These are phyloP conservation scores for Claviceps paspali DNA, from an alignment of 2,329 filamentous ascomycete species.

Conservation along the genomic window DNA sequence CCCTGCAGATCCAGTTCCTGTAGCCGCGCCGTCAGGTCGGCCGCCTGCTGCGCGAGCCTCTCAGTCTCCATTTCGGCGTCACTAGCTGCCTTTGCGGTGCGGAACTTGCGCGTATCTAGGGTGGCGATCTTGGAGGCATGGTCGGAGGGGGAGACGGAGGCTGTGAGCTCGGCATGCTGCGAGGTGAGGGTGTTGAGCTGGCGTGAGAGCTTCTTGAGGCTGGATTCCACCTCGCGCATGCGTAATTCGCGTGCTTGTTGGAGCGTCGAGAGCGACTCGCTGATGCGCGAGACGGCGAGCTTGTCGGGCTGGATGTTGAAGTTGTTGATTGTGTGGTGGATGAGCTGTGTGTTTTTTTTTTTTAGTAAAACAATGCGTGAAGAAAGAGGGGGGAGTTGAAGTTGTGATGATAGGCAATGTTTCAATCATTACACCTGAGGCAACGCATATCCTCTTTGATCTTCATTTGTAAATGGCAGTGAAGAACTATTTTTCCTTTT, in stretches of 20 bases:
- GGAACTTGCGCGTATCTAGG: constrained; percentile 87
- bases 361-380: too few relatives aligned
- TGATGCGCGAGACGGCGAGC: constrained; percentile 65
- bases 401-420: too few relatives aligned
- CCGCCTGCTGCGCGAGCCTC: constrained; percentile 64
- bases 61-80: constrained; percentile 94
- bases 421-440: too few relatives aligned
- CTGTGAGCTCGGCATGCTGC: constrained; percentile 62
- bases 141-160: constrained; percentile 58
- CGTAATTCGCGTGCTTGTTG: constrained; percentile 69
- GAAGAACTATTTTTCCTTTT: too few relatives aligned
- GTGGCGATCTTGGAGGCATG: constrained; percentile 76
- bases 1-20: constrained; percentile 79
- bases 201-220: constrained; percentile 58
- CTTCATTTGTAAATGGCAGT: too few relatives aligned
- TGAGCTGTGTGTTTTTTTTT: constrained; percentile 7
- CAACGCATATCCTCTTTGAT: too few relatives aligned
- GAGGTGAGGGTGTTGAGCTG: constrained; percentile 58
- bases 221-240: constrained; percentile 51
- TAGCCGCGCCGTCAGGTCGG: constrained; percentile 57
- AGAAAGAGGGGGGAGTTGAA: too few relatives aligned
- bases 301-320: constrained; percentile 92
- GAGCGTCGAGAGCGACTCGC: constrained; percentile 70
- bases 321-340: constrained; percentile 80
- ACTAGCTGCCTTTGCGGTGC: constrained; percentile 76